Evolutionary conservation across 2,329 filamentous ascomycete species (phyloP), one percentile per base, ranked within the genome.

Genomic region (Microthyrium microscopicum): DNA sequence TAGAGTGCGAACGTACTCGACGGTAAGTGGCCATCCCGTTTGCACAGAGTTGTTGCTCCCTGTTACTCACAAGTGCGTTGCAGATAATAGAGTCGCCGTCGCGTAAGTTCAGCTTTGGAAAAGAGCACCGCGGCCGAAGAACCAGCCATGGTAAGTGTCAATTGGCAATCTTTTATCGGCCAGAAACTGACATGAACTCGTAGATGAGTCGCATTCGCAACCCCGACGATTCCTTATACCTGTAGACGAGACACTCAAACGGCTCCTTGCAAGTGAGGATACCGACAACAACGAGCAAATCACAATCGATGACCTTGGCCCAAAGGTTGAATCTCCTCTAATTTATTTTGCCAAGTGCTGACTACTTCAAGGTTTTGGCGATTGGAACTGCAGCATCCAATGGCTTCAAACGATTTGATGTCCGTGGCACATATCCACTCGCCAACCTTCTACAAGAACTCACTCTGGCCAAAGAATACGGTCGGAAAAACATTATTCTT

Each of bases 361-460:
- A 59, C 42, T 31, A 13, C 11, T 11, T 26, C 20, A 15, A 81
- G 77, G 77, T 83, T 29, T 68, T 94, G 35, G 77, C 79, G 24
- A 62, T 95, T 24, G 79, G 83, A 42, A 94, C 87, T 3, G 78
- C 80, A 19, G 77, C 71, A 16, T 94, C 85, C 22, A 82, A 79
- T 44, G 87, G 85, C 26, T 73, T 80, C 60, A 87, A 85, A 49
- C 74, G 75, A 41, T 84, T 87, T 54, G 85, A 95, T 51, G 72
- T 98, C 40, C 79, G 87, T 42, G 89, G 89, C 47, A 95, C 83
- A 20, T 98, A 98, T 56, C 91, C 92, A 77, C 70, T 98, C 38
- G 93, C 87, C 41, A 98, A 95, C 53, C 71, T 95, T 29, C 66
- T 95, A 26, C 89, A 98, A 57, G 89, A 98, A 58, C 69, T 98